Base-by-base conservation (phyloP, 2,329 filamentous ascomycete genomes). In the Kalmusia sp. region DNA sequence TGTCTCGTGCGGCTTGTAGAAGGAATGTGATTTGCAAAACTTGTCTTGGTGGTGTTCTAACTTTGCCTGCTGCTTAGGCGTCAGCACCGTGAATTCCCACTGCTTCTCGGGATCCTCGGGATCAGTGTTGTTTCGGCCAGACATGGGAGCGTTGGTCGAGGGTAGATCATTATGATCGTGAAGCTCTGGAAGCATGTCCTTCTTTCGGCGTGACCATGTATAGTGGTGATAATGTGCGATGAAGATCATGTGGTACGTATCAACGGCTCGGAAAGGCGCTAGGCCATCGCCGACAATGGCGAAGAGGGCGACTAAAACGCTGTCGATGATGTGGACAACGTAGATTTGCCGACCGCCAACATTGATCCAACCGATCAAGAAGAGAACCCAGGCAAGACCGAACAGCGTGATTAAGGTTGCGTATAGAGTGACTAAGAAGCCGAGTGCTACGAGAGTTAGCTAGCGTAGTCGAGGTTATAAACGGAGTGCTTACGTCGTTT, bases 1-100 rank as follows among this genome's bases (percentile, higher is more conserved):
- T 0, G 91, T 96, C 74, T 96, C 91, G 72, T 96, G 89, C 0
- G 91, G 91, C 65, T 93, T 93, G 80, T 96, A 96, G 73, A 93
- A 96, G 5, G 89, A 92, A 71, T 96, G 91, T 0, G 88, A 92
- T 62, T 89, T 91, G 67, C 88, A 83, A 66, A 95, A 89, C 66
- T 93, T 93, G 61, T 80, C 82, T 67, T 93, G 89, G 66, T 96
- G 91, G 68, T 95, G 87, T 45, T 87, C 81, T 8, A 96, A 81
- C 43, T 82, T 84, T 54, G 82, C 81, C 66, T 92, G 88, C 70
- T 95, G 89, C 54, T 82, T 74, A 5, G 73, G 74, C 0, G 80
- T 86, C 2, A 95, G 79, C 3, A 91, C 87, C 0, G 85, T 85
- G 57, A 79, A 83, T 63, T 87, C 72, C 69, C 67, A 72, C 47